These are phyloP conservation scores for Pseudoturritis turrita DNA, from an alignment of 345 rosid genomes.

Conservation along the genomic window DNA sequence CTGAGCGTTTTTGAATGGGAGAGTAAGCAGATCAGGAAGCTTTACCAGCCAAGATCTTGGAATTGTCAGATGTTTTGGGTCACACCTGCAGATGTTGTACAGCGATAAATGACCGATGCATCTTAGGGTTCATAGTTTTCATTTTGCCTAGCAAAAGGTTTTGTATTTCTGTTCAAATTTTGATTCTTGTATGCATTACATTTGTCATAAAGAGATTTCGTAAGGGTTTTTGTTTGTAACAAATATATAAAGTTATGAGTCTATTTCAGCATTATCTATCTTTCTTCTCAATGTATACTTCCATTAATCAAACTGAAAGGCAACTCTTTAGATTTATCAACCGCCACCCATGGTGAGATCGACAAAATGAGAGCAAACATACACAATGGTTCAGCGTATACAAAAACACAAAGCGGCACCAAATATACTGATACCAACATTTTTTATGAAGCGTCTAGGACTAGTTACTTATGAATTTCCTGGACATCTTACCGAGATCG, in stretches of 20 bases:
- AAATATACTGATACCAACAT: neutral
- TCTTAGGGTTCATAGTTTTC: neutral
- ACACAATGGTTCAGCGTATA: neutral
- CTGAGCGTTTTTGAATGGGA: conserved; percentile 23
- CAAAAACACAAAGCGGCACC: neutral
- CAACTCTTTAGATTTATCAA: neutral
- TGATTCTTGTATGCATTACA: neutral
- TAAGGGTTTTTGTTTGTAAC: neutral
- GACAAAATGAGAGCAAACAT: neutral
- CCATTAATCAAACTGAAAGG: neutral
- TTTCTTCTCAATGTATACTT: neutral
- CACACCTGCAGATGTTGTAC: conserved; percentile 4
- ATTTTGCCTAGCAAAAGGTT: neutral
- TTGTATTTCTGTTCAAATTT: neutral
- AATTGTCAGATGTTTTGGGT: conserved; percentile 23
- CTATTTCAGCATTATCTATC: neutral
- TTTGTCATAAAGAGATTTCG: neutral
- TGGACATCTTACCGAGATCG: neutral
- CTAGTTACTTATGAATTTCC: conserved; percentile 16
- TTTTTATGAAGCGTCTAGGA: neutral
- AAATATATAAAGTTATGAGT: neutral
- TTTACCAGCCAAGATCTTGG: conserved; percentile 16
- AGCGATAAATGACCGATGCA: neutral
- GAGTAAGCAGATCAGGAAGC: neutral
- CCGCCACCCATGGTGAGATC: neutral